Percentiles rank a stretch among this genome's conserved stretches.
Conservation (phyloP, 1,139 yeast species). For the Oligophagozyma castellii region DNA sequence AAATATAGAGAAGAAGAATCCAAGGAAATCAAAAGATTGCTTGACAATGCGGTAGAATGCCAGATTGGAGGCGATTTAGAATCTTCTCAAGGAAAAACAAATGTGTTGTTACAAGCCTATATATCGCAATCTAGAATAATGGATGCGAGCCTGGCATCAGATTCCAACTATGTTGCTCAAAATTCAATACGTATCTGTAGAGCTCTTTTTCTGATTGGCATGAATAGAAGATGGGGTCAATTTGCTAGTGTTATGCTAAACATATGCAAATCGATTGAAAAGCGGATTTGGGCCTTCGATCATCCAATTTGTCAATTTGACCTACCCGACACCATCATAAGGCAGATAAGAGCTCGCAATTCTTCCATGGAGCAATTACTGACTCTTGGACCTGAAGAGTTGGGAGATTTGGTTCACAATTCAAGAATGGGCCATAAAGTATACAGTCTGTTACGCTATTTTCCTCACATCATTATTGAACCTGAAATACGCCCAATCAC, state of each 20-base stretch:
- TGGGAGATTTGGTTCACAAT: slow-evolving; percentile 86
- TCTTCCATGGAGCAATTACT: slow-evolving; percentile 61
- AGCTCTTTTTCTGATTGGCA: slow-evolving; percentile 74
- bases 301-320: slow-evolving; percentile 88
- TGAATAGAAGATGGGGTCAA: slow-evolving; percentile 81
- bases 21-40: slow-evolving; percentile 49
- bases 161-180: slow-evolving; percentile 87
- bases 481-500: slow-evolving; percentile 90
- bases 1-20: slow-evolving; percentile 83
- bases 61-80: slow-evolving; percentile 72
- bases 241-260: slow-evolving; percentile 62
- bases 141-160: slow-evolving; percentile 76
- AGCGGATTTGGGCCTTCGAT: slow-evolving; percentile 75
- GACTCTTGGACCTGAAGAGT: slow-evolving; percentile 59
- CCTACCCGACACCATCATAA: slow-evolving; percentile 50
- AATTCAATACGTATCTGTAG: slow-evolving; percentile 88
- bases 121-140: slow-evolving; percentile 61
- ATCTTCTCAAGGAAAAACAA: slow-evolving; percentile 75
- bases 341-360: slow-evolving; percentile 48
- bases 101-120: slow-evolving; percentile 73
- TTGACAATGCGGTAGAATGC: slow-evolving; percentile 55
- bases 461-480: slow-evolving; percentile 61
- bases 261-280: slow-evolving; percentile 77
- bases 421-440: slow-evolving; percentile 54
- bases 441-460: slow-evolving; percentile 47